phyloP scores from a whole-genome alignment of 495 filamentous ascomycete genomes.

The Penicillium mononematosum region DNA sequence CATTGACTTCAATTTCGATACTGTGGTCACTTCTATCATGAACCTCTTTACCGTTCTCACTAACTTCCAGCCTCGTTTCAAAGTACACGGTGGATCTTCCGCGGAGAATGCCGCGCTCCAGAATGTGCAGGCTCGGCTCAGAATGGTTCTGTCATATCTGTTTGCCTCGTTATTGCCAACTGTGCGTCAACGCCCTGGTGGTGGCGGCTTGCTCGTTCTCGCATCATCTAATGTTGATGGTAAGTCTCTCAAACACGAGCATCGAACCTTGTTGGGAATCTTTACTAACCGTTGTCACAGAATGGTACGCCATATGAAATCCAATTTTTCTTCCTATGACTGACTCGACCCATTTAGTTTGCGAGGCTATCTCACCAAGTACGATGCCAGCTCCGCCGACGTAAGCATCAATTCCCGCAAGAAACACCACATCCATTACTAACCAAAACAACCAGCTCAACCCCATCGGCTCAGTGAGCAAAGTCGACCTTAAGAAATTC shows the following conservation, averaged over 20 bases:
- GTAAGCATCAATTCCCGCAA: slow-evolving; percentile 26
- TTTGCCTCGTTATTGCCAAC: slow-evolving; percentile 68
- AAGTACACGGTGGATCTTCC: slow-evolving; percentile 60
- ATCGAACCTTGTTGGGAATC: not conserved
- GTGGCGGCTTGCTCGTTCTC: slow-evolving; percentile 62
- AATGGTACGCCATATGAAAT: slow-evolving; percentile 32
- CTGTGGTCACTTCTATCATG: slow-evolving; percentile 53
- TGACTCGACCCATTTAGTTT: slow-evolving; percentile 33
- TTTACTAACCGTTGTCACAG: slow-evolving; percentile 20
- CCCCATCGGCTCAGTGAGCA: slow-evolving; percentile 70
- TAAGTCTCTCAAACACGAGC: slow-evolving; percentile 15
- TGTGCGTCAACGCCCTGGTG: slow-evolving; percentile 49
- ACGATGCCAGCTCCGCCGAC: slow-evolving; percentile 61
- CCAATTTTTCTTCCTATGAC: not conserved
- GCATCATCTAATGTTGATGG: slow-evolving; percentile 59
- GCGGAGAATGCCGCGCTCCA: slow-evolving; percentile 71
- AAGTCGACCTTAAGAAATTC: slow-evolving; percentile 76
- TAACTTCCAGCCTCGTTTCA: slow-evolving; percentile 63
- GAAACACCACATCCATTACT: not conserved
- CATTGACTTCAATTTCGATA: slow-evolving; percentile 74
- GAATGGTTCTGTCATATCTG: slow-evolving; percentile 80
- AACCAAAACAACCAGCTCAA: slow-evolving; percentile 44
- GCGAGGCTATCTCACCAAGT: slow-evolving; percentile 73
- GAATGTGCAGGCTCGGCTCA: slow-evolving; percentile 74
- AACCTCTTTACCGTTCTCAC: slow-evolving; percentile 55